Conservation (phyloP, 139 green algal genomes). For the Trebouxia sp. region DNA sequence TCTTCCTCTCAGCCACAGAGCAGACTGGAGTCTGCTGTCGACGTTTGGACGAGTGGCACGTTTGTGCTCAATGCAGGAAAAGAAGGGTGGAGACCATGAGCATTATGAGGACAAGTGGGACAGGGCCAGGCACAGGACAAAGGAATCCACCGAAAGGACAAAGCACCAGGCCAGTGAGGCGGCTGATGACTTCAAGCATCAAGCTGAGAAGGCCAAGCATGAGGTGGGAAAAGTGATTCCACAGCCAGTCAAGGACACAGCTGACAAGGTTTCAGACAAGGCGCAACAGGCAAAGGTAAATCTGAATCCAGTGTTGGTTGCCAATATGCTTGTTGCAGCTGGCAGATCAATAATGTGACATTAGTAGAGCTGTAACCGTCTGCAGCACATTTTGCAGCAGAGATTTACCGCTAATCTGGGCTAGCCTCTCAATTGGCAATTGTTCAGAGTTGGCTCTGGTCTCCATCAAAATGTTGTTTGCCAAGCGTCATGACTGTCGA, state of each 20-base stretch:
- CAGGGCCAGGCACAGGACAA: not conserved
- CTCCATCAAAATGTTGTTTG: not conserved
- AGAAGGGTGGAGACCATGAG: not conserved
- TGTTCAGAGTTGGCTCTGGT: not conserved
- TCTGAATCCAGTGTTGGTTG: not conserved
- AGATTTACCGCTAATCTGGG: too few species aligned
- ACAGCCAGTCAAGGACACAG: constrained; percentile 21
- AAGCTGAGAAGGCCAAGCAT: constrained; percentile 29
- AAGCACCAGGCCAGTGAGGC: constrained; percentile 11
- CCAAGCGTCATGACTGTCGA: not conserved
- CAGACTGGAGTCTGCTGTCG: not conserved
- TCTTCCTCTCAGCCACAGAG: not conserved
- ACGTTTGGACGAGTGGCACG: not conserved
- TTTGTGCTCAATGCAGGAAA: not conserved
- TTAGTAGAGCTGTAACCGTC: not conserved
- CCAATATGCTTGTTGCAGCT: not conserved
- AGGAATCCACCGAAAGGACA: not conserved
- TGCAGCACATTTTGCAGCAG: too few species aligned
- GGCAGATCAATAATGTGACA: not conserved
- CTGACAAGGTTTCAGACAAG: constrained; percentile 7
- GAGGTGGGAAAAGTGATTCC: constrained; percentile 16
- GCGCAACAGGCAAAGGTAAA: constrained; percentile 13
- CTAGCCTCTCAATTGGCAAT: not conserved
- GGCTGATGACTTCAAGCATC: constrained; percentile 18
- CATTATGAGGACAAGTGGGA: not conserved